A percentile compares a stretch with the other conserved stretches of the same genome.
Evolutionary conservation across 2,329 filamentous ascomycete genomes (phyloP).

Genomic region (Ceratocystis diversiconidia): DNA sequence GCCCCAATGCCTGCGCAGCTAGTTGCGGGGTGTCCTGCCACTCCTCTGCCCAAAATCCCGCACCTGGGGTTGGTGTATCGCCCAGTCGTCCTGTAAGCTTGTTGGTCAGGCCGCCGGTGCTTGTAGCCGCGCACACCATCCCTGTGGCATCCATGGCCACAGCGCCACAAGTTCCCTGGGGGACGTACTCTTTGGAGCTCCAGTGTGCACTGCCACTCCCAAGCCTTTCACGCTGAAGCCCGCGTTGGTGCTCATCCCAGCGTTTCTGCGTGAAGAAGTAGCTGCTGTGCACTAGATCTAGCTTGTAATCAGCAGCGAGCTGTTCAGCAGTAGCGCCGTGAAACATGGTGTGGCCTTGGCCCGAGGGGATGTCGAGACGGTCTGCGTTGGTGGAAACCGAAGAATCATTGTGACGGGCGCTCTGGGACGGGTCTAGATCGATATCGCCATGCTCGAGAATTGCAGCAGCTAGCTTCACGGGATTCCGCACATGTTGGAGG

Average conservation of each 20-base stretch:
- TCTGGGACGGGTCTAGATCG: conserved; percentile 34
- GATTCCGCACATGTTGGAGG: conserved; percentile 60
- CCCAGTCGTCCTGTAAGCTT: conserved; percentile 75
- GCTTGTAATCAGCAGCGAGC: conserved; percentile 51
- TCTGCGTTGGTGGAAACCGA: not conserved
- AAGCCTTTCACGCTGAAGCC: conserved; percentile 35
- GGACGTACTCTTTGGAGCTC: conserved; percentile 51
- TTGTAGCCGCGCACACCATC: conserved; percentile 53
- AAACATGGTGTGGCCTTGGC: conserved; percentile 56
- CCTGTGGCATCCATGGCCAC: conserved; percentile 68
- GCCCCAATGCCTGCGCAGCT: conserved; percentile 15
- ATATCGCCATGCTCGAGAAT: conserved; percentile 54
- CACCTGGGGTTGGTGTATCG: conserved; percentile 70
- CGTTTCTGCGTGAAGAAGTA: conserved; percentile 70
- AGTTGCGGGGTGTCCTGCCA: conserved; percentile 44
- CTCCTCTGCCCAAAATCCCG: conserved; percentile 82
- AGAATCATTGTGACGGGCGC: conserved; percentile 20
- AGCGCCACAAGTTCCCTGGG: conserved; percentile 73
- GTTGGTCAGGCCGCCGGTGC: conserved; percentile 71
- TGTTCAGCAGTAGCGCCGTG: conserved; percentile 53
- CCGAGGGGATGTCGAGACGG: conserved; percentile 36
- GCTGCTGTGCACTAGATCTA: conserved; percentile 51
- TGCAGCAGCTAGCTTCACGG: conserved; percentile 56
- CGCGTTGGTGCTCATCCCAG: conserved; percentile 64
- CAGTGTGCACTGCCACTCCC: conserved; percentile 34